Base-by-base conservation (phyloP, 345 rosid species). In the Eucalyptus curtisii region DNA sequence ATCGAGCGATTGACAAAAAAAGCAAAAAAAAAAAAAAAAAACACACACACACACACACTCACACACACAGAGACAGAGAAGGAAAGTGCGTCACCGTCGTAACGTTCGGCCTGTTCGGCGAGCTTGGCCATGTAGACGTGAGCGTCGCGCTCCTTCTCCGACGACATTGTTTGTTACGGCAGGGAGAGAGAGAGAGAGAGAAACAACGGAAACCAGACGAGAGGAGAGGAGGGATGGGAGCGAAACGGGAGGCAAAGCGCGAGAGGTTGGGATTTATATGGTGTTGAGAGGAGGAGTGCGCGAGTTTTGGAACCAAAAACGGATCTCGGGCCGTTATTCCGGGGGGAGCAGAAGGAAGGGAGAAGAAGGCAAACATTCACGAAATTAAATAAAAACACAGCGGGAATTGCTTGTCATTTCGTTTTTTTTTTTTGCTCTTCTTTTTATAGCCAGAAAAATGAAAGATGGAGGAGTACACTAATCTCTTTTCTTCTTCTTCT, bases 51-150 rank as follows among this genome's bases (percentile, higher is more conserved):
- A n/a, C n/a, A n/a, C n/a, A n/a, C n/a, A n/a, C n/a, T n/a, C n/a
- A n/a, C n/a, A n/a, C n/a, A n/a, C n/a, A n/a, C n/a, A 25, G 11
- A 22, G 17, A 13, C 5, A 49, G 31, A 64, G 64, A 13, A 49
- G 61, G 30, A 19, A 52, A 3, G 47, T 31, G 25, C 30, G 33
- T 47, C 76, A 96, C 99, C 99, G 87, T 96, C 99, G 37, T 97
- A 96, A 80, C 99, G 96, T 90, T 97, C 99, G 86, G 99, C 99
- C 92, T 97, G 99, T 47, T 96, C 99, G 47, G 98, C 92, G 92
- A 97, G 99, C 95, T 96, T 97, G 91, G 98, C 97, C 95, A 96
- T 88, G 93, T 96, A 97, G 89, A 97, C 98, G 27, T 95, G 95
- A 20, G 93, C 90, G 89, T 96, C 99, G 57, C 98, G 92, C 50